Base-by-base conservation (phyloP, 2,329 filamentous ascomycete genomes). In the Aspergillus spinulosporus region DNA sequence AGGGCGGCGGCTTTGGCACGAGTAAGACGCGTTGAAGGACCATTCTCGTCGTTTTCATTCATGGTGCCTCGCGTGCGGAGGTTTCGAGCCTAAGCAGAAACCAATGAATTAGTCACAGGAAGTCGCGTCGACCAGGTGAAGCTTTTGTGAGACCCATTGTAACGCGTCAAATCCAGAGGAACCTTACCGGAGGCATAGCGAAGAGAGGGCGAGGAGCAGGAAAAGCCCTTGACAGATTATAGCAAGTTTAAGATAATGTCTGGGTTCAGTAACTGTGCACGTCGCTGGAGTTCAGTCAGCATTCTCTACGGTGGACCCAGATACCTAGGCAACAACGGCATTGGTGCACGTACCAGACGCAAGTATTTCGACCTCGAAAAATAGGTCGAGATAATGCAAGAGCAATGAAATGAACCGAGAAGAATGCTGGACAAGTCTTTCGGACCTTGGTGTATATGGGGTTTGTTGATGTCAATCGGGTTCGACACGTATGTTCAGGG, bases 31-130 rank as follows among this genome's bases (percentile, higher is more conserved):
- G 89, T 90, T 59, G 89, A 86, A 57, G 81, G 78, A 62, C 77
- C 84, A 74, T 96, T 96, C 80, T 97, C 94, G 74, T 97, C 93
- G 73, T 97, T 97, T 81, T 97, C 92, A 76, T 95, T 94, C 64
- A 88, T 88, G 68, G 88, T 83, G 73, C 86, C 84, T 77, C 92
- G 88, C 73, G 86, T 84, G 76, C 88, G 85, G 69, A 86, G 81
- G 72, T 84, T 80, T 76, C 89, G 88, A 80, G 82, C 84, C 88
- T 88, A 69, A 63, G 59, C 47, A 65, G 61, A 60, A 66, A 75
- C 82, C 80, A 80, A 74, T 68, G 60, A 62, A 49, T 56, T 37
- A 52, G 44, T 37, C 28, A 54, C 45, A 37, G 45, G 9, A 39
- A 21, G 21, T 21, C 36, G 47, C 26, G 34, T 37, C 31, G 12